Evolutionary conservation across 2,329 filamentous ascomycete species (phyloP), one percentile per base, ranked within the genome.

Genomic region (Monosporascus sp.): DNA sequence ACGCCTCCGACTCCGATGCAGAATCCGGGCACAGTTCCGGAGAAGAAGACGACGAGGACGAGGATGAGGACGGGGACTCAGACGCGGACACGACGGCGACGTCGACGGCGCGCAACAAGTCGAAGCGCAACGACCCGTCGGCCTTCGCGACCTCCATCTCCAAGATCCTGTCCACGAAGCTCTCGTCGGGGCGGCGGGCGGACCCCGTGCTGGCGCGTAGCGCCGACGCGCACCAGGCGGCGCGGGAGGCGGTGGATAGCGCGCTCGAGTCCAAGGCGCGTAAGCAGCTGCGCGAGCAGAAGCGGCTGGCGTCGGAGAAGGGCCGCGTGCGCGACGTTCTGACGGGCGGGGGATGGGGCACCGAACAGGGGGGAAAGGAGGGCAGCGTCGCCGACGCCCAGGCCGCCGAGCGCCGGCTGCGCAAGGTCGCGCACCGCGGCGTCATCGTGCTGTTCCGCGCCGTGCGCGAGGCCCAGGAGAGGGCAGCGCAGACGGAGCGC

Each of bases 361-460:
- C 87, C 55, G 76, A 81, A 5, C 27, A 31, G 62, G 73, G 78
- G 25, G 72, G 67, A 5, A 75, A 79, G 57, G 73, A 63, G 7
- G 70, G 65, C 27, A 11, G 27, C 9, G 80, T 80, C 25, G 73
- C 73, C 17, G 74, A 80, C 57, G 78, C 81, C 25, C 68, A 83
- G 64, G 89, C 88, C 65, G 81, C 85, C 62, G 93, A 97, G 76
- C 87, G 85, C 73, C 78, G 83, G 58, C 70, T 97, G 65, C 84
- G 89, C 64, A 94, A 96, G 76, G 90, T 89, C 48, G 92, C 92
- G 45, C 90, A 97, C 72, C 82, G 90, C 51, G 93, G 93, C 82
- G 94, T 99, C 41, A 87, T 97, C 24, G 95, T 93, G 76, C 77
- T 99, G 54, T 99, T 99, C 74, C 97, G 97, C 70, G 94, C 94